phyloP scores from a whole-genome alignment of 1,284 basidiomycete genomes.

The Ceratobasidium sp. region DNA sequence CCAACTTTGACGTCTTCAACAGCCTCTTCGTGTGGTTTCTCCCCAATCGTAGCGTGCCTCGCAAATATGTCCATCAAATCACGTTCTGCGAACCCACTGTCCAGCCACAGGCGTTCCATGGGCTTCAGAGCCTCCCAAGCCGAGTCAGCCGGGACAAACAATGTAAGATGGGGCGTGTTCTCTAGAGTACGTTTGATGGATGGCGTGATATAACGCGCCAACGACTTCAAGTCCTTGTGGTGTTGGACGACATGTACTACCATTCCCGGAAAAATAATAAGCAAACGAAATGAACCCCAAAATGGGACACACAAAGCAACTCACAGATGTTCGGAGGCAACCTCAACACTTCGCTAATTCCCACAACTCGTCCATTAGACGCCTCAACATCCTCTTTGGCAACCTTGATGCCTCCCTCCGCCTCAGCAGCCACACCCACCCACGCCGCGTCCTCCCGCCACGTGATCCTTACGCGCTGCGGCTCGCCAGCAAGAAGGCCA shows the following conservation, averaged over 20 bases:
- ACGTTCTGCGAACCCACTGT: conserved; percentile 82
- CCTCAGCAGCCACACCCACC: conserved; percentile 78
- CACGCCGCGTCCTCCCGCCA: conserved; percentile 61
- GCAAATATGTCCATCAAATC: conserved; percentile 82
- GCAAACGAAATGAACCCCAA: neutral
- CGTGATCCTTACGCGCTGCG: conserved; percentile 81
- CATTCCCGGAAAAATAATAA: conserved; percentile 15
- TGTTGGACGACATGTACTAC: conserved; percentile 67
- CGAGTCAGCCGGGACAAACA: conserved; percentile 88
- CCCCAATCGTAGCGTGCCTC: conserved; percentile 71
- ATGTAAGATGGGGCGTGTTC: conserved; percentile 76
- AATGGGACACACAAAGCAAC: conserved; percentile 49
- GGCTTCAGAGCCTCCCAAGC: conserved; percentile 76
- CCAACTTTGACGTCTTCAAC: conserved; percentile 43
- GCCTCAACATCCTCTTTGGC: conserved; percentile 67
- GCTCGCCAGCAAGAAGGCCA: conserved; percentile 81
- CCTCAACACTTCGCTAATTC: conserved; percentile 78
- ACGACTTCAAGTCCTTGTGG: conserved; percentile 73
- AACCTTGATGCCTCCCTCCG: conserved; percentile 71
- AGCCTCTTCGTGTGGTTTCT: conserved; percentile 61
- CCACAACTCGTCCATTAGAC: conserved; percentile 81
- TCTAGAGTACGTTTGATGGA: conserved; percentile 67
- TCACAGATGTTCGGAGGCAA: conserved; percentile 81
- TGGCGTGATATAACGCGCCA: conserved; percentile 70
- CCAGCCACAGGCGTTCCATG: conserved; percentile 83